These are phyloP conservation scores for Cupressus sempervirens DNA, from an alignment of 75 land plant species.

Conservation along the genomic window DNA sequence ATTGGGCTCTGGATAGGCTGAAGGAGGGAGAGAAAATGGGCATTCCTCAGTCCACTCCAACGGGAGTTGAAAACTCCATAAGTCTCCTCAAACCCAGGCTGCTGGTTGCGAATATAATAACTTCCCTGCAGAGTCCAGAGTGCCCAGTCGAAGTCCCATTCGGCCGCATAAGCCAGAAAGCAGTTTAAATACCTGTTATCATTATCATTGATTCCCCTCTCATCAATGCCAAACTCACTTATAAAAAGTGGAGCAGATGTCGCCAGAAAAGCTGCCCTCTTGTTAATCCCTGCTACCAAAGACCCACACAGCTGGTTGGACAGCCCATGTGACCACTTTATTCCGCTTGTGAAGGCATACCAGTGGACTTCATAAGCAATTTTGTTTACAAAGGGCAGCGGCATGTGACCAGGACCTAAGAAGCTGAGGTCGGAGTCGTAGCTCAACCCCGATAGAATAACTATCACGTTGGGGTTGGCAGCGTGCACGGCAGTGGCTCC, in stretches of 20 bases:
- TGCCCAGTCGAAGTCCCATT: conserved; percentile 48
- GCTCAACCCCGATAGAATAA: conserved; percentile 14
- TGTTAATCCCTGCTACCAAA: not conserved
- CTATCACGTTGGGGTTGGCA: conserved; percentile 18
- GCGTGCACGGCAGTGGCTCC: conserved; percentile 18
- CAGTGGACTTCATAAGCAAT: conserved; percentile 58
- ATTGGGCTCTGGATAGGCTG: not conserved
- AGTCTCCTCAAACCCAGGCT: conserved; percentile 2
- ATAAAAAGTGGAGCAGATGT: conserved; percentile 23
- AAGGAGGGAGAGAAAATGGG: not conserved
- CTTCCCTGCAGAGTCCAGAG: conserved; percentile 65
- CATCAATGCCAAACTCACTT: conserved; percentile 36
- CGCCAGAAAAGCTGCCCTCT: conserved; percentile 16
- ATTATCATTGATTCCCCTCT: conserved; percentile 14
- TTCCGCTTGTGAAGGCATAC: conserved; percentile 25
- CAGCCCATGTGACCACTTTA: conserved; percentile 16
- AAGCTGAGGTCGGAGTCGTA: conserved; percentile 32
- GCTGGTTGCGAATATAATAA: conserved; percentile 21
- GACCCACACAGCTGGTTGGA: conserved; percentile 24
- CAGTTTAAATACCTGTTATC: conserved; percentile 41
- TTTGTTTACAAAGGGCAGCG: not conserved
- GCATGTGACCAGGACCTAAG: not conserved
- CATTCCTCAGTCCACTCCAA: not conserved
- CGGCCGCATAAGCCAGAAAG: conserved; percentile 28
- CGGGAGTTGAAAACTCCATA: not conserved